Evolutionary conservation across 345 rosid genomes (phyloP), one percentile per base, ranked within the genome.

Genomic region (Moricandia moricandioides): DNA sequence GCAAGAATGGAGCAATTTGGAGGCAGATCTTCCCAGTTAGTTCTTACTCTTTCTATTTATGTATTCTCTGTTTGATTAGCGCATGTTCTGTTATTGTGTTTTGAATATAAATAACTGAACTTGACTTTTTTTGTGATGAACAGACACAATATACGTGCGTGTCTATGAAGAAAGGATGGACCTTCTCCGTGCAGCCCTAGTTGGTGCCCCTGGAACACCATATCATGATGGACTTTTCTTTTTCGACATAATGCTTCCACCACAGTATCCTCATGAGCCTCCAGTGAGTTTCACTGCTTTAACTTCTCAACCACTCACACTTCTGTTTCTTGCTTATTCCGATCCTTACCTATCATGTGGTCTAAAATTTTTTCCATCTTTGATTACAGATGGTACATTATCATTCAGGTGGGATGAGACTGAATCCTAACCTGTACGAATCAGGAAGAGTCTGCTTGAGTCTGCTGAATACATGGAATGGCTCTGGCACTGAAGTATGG

Each of bases 191-290:
- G 96, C 97, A 66, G 97, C 89, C 66, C 74, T 95, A 33, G 83
- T 91, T 49, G 99, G 99, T 68, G 86, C 91, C 34, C 84, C 89
- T 47, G 96, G 96, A 62, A 95, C 97, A 27, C 99, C 97, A 5
- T 95, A 95, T 81, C 92, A 91, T 1, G 88, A 95, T 5, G 99
- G 97, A 21, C 87, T 95, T 9, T 95, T 92, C 91, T 90, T 95
- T 71, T 95, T 95, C 35, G 99, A 95, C 82, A 84, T 95, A 47
- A 79, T 85, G 70, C 88, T 95, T 69, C 96, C 97, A 13, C 84
- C 93, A 7, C 92, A 88, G 52, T 95, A 88, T 84, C 99, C 99
- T 24, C 70, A 84, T 33, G 93, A 85, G 70, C 97, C 99, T 45
- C 99, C 99, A 52, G 97, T 95, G 78, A 87, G 96, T 83, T 65